Evolutionary conservation across 768 basidiomycete species (phyloP).

Genomic region (Naganishia randhawae): DNA sequence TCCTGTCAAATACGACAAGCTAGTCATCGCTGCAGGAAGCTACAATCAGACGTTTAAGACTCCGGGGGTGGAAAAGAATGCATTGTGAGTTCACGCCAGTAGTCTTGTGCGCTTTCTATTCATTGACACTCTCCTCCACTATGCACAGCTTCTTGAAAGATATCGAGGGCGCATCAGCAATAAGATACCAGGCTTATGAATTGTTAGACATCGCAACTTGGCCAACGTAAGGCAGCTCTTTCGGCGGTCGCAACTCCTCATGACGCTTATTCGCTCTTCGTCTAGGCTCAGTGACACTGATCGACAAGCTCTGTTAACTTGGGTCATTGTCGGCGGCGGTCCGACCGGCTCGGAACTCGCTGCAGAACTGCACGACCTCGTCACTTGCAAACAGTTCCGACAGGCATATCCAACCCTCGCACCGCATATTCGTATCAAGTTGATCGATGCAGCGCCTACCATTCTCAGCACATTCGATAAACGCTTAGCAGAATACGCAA

Average conservation of each 20-base stretch:
- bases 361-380: constrained; percentile 73
- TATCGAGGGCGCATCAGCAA: constrained; percentile 68
- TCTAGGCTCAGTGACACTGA: constrained; percentile 70
- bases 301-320: constrained; percentile 71
- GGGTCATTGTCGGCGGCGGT: constrained; percentile 87
- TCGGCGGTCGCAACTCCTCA: constrained; percentile 7
- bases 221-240: constrained; percentile 22
- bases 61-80: constrained; percentile 52
- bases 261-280: constrained; percentile 69
- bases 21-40: constrained; percentile 78
- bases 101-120: background rate
- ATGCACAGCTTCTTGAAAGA: constrained; percentile 59
- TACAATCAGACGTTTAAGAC: constrained; percentile 65
- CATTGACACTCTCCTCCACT: background rate
- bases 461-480: constrained; percentile 74
- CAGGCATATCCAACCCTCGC: constrained; percentile 54
- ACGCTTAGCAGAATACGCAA: constrained; percentile 43
- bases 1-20: constrained; percentile 65
- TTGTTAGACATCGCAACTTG: constrained; percentile 52
- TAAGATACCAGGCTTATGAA: constrained; percentile 57
- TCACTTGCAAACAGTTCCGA: constrained; percentile 53
- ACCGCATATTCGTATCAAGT: constrained; percentile 58
- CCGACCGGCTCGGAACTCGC: constrained; percentile 85
- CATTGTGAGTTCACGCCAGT: constrained; percentile 5
- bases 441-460: constrained; percentile 75